Conservation (phyloP, 352 stramenopile species). For the Globisporangium rhizosaccharum region DNA sequence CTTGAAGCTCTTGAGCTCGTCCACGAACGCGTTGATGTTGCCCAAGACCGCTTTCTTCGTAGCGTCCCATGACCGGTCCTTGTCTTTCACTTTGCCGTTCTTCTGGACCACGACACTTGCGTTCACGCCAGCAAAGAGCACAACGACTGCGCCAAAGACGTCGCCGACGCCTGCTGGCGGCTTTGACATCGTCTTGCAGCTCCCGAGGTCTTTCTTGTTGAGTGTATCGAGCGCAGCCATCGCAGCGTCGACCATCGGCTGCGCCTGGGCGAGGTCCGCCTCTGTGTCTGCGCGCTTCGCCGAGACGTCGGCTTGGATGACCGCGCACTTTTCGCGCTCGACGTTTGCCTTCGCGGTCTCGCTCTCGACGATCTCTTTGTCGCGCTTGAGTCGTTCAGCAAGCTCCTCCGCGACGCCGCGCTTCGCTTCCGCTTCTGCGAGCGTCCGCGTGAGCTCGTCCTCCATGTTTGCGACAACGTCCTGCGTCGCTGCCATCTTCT, state of each 20-base stretch:
- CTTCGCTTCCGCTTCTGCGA: slow-evolving; percentile 92
- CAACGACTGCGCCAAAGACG: slow-evolving; percentile 73
- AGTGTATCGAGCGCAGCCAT: slow-evolving; percentile 89
- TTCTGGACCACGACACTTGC: slow-evolving; percentile 79
- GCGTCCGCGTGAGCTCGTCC: slow-evolving; percentile 84
- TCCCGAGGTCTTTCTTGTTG: slow-evolving; percentile 87
- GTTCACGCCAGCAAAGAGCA: slow-evolving; percentile 75
- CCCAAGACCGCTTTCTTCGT: slow-evolving; percentile 90
- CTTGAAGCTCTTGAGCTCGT: slow-evolving; percentile 87
- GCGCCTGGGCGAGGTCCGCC: slow-evolving; percentile 61
- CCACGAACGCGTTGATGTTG: slow-evolving; percentile 92
- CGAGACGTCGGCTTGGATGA: slow-evolving; percentile 90
- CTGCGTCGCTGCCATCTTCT: slow-evolving; percentile 87
- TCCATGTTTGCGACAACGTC: slow-evolving; percentile 91
- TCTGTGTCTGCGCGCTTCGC: slow-evolving; percentile 86
- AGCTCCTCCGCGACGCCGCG: slow-evolving; percentile 91
- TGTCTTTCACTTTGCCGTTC: slow-evolving; percentile 92
- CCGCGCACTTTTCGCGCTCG: slow-evolving; percentile 87
- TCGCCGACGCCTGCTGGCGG: slow-evolving; percentile 85
- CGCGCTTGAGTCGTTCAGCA: slow-evolving; percentile 81
- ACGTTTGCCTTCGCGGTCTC: slow-evolving; percentile 89
- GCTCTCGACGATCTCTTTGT: slow-evolving; percentile 91
- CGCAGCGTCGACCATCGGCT: slow-evolving; percentile 80
- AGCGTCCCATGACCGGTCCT: slow-evolving; percentile 91
- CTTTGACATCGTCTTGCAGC: slow-evolving; percentile 91